Conservation (phyloP, 2,329 filamentous ascomycete species). For the Sarocladiaceae sp. region DNA sequence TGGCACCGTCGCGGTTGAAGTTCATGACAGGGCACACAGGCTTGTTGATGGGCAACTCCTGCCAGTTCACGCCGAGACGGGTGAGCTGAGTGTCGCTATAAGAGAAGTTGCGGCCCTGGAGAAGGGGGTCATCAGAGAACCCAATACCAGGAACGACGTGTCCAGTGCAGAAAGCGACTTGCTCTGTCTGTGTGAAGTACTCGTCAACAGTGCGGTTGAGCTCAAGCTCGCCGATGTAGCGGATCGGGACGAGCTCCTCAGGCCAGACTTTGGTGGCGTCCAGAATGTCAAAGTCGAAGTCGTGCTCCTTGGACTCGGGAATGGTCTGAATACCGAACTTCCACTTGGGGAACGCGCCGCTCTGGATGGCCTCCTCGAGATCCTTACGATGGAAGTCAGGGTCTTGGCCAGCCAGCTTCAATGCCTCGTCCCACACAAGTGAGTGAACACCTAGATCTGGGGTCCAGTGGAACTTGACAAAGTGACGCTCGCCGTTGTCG, state of each 20-base stretch:
- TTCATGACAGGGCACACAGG: constrained; percentile 71
- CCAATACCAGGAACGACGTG: constrained; percentile 76
- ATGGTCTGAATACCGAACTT: constrained; percentile 77
- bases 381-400: constrained; percentile 81
- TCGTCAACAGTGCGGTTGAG: constrained; percentile 76
- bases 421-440: constrained; percentile 71
- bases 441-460: constrained; percentile 71
- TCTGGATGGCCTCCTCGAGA: constrained; percentile 65
- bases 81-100: constrained; percentile 64
- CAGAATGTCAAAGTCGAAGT: constrained; percentile 80
- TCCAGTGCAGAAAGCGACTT: constrained; percentile 74
- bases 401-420: constrained; percentile 68
- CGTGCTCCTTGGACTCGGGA: constrained; percentile 62
- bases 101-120: constrained; percentile 65
- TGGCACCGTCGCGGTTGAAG: constrained; percentile 67
- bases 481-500: constrained; percentile 59
- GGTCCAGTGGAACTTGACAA: constrained; percentile 74
- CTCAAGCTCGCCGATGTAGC: constrained; percentile 73
- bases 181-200: constrained; percentile 77
- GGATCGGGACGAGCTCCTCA: constrained; percentile 66
- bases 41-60: constrained; percentile 24
- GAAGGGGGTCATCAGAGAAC: constrained; percentile 68
- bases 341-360: constrained; percentile 67
- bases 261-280: constrained; percentile 86
- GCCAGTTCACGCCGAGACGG: constrained; percentile 40